phyloP scores from a whole-genome alignment of 139 green algal genomes.

The Haematococcus sp. region DNA sequence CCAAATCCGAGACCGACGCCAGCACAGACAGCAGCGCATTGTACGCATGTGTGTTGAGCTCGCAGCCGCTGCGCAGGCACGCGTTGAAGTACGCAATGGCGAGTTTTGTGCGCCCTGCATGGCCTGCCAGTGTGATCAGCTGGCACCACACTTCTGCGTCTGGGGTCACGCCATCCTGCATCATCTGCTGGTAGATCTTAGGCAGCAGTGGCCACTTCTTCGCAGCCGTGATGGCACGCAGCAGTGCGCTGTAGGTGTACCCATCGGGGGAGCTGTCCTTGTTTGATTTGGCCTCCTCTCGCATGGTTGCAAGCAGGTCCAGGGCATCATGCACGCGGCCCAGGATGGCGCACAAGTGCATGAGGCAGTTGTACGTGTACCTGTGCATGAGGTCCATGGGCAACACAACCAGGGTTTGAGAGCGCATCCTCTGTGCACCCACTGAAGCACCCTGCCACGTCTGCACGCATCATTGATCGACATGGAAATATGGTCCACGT shows the following conservation, averaged over 20 bases:
- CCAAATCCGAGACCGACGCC: background rate
- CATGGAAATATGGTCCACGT: too few species aligned
- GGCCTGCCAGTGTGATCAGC: slow-evolving; percentile 34
- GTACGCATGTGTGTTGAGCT: slow-evolving; percentile 1
- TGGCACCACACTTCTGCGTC: slow-evolving; percentile 27
- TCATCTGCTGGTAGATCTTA: slow-evolving; percentile 30
- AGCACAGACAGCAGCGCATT: slow-evolving; percentile 37
- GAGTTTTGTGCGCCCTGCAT: slow-evolving; percentile 25
- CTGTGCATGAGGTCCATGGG: slow-evolving; percentile 8
- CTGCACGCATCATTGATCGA: too few species aligned
- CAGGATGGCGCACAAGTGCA: slow-evolving; percentile 36
- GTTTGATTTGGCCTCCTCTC: background rate
- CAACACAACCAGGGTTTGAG: too few species aligned
- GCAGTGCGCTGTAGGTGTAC: slow-evolving; percentile 41
- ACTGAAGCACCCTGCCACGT: too few species aligned
- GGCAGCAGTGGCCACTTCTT: slow-evolving; percentile 34
- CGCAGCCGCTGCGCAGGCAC: background rate
- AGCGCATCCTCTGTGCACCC: too few species aligned
- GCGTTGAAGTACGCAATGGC: slow-evolving; percentile 25
- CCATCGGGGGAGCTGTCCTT: slow-evolving; percentile 25
- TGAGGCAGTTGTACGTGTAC: slow-evolving; percentile 43
- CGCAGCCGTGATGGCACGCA: slow-evolving; percentile 11
- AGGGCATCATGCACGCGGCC: slow-evolving; percentile 35
- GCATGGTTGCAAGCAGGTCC: slow-evolving; percentile 11
- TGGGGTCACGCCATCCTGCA: slow-evolving; percentile 1